Evolutionary conservation across 139 green algal species (phyloP).

Genomic region (Microglena sp.): DNA sequence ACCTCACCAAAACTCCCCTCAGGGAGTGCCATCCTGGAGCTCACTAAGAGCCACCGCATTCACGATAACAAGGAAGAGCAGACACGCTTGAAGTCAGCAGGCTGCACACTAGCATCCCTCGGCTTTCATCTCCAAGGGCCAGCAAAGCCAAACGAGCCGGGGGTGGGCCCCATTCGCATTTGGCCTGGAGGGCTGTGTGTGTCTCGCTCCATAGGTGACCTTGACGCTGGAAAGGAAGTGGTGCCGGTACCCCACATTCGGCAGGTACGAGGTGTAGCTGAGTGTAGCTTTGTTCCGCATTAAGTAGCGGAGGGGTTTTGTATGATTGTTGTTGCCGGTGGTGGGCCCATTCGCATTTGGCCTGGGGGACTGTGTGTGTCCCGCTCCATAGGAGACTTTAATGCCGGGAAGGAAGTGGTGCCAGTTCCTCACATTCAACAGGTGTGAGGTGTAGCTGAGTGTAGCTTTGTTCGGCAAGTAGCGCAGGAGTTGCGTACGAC

Average conservation of each 20-base stretch:
- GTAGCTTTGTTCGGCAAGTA: too few relatives aligned
- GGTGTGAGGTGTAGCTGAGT: too few relatives aligned
- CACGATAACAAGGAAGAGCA: constrained; percentile 25
- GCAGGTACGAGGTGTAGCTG: too few relatives aligned
- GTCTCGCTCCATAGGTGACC: background rate
- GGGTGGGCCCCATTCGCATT: constrained; percentile 1
- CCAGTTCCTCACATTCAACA: background rate
- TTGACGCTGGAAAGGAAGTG: background rate
- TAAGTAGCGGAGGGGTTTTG: too few relatives aligned
- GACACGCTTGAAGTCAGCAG: constrained; percentile 16
- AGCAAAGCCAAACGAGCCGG: constrained; percentile 25
- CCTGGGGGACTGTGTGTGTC: constrained; percentile 4
- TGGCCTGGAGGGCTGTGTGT: constrained; percentile 9
- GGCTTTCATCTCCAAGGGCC: constrained; percentile 54
- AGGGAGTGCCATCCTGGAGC: constrained; percentile 38
- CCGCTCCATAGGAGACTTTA: background rate
- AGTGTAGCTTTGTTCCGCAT: too few relatives aligned
- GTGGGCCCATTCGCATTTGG: constrained; percentile 6
- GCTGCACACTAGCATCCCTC: constrained; percentile 48
- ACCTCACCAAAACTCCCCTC: too few relatives aligned
- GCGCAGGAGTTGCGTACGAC: too few relatives aligned
- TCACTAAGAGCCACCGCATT: constrained; percentile 39
- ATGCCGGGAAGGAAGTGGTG: background rate
- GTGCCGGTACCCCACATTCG: background rate
- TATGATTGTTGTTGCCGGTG: too few relatives aligned